Conservation (phyloP, 345 rosid genomes). For the Noccaea bulbosa region DNA sequence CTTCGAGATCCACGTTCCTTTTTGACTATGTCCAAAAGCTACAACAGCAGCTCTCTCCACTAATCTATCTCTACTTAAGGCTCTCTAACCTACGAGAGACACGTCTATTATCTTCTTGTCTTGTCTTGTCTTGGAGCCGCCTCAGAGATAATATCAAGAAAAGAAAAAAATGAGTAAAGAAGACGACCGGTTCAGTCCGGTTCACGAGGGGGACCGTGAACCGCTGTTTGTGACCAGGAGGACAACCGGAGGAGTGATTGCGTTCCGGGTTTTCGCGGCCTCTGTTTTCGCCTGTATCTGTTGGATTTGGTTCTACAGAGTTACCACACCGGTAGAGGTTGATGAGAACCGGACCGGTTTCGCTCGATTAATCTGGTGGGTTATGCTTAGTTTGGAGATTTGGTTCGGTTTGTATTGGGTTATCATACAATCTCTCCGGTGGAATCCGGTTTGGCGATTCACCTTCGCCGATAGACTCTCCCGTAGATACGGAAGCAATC, state of each 20-base stretch:
- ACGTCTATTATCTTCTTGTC: background rate
- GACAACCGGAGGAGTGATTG: constrained; percentile 36
- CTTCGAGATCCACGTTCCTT: constrained; percentile 2
- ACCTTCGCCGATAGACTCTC: constrained; percentile 53
- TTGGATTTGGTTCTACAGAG: constrained; percentile 48
- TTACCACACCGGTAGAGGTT: constrained; percentile 29
- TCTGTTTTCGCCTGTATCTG: constrained; percentile 47
- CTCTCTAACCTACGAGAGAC: background rate
- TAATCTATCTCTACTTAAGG: background rate
- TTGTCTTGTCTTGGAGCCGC: constrained; percentile 2
- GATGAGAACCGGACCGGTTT: constrained; percentile 20
- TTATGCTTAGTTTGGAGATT: constrained; percentile 50
- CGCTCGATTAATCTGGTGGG: constrained; percentile 49
- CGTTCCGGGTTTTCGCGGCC: constrained; percentile 41
- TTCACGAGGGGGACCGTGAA: constrained; percentile 18
- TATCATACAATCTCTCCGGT: constrained; percentile 52
- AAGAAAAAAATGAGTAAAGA: constrained; percentile 2
- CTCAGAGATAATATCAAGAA: background rate
- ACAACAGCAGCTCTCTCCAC: background rate
- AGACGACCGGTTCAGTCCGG: constrained; percentile 22
- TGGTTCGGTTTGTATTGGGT: constrained; percentile 57
- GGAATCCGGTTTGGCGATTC: constrained; percentile 38
- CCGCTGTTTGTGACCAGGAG: constrained; percentile 38
- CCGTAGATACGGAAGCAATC: constrained; percentile 42
- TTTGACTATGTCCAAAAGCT: constrained; percentile 22